These are phyloP conservation scores for Beauveria australis DNA, from an alignment of 2,329 filamentous ascomycete species.

Conservation along the genomic window DNA sequence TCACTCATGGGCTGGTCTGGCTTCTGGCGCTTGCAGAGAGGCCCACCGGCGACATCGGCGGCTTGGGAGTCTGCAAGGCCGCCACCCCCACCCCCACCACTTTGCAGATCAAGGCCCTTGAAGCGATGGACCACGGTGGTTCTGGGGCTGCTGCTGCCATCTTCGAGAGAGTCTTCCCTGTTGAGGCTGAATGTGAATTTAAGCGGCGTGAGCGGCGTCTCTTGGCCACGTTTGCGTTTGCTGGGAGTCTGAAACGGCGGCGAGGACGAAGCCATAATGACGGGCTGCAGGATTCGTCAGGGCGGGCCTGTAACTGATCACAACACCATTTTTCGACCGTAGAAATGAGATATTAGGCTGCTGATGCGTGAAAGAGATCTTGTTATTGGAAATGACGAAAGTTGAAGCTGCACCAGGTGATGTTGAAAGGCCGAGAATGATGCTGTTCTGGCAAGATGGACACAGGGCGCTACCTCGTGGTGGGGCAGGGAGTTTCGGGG, in stretches of 20 bases:
- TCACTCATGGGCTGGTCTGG: conserved; percentile 25
- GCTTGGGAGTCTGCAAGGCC: conserved; percentile 11
- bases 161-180: conserved; percentile 26
- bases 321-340: not conserved
- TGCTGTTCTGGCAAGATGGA: conserved; percentile 3
- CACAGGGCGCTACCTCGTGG: conserved; percentile 1
- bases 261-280: conserved; percentile 6
- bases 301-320: not conserved
- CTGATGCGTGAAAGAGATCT: not conserved
- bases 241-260: conserved; percentile 24
- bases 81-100: conserved; percentile 37
- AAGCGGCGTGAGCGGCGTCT: conserved; percentile 25
- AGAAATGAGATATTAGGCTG: not conserved
- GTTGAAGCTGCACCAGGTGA: not conserved
- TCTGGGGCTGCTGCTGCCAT: conserved; percentile 45
- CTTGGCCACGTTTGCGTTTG: conserved; percentile 38
- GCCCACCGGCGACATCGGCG: conserved; percentile 22
- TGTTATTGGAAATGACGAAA: not conserved
- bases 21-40: conserved; percentile 30
- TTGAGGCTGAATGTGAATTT: conserved; percentile 40
- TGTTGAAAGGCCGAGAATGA: not conserved
- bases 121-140: conserved; percentile 45
- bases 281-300: not conserved
- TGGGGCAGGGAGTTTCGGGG: not conserved
- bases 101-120: conserved; percentile 38